Base-by-base conservation (phyloP, 257 asterid genomes). In the Thymus mandschuricus region DNA sequence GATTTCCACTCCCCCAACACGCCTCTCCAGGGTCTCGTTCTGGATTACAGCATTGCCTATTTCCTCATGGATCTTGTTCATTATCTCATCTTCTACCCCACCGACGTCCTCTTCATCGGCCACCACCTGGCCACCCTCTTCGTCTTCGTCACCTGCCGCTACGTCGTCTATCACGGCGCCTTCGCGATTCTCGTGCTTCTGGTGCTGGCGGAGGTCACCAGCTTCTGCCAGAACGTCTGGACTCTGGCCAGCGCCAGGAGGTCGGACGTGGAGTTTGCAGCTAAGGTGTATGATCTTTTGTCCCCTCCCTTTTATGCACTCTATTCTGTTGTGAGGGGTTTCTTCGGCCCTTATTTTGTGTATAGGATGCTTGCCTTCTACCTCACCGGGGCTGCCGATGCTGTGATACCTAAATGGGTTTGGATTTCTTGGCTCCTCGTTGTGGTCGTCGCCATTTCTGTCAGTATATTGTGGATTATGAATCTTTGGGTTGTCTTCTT, bases 201-300 rank as follows among this genome's bases (percentile, higher is more conserved):
- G 75, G 72, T 86, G 31, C 73, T 94, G 10, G 99, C 99, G 1
- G 99, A 94, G 84, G 90, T 86, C 10, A 94, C 99, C 7, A 94
- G 99, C 80, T 76, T 91, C 35, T 87, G 91, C 70, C 99, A 94
- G 89, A 91, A 94, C 34, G 78, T 85, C 3, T 94, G 99, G 99
- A 94, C 99, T 0, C 81, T 94, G 1, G 89, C 99, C 1, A 72
- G 80, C n/a, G 87, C 87, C 0, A 81, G 97, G 75, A 80, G 84
- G 61, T 66, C 81, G 27, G 99, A 94, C 72, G 64, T 50, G 38
- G 76, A 80, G 5, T 68, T 87, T 29, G 97, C 99, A 1, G 97
- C 88, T 3, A 83, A 79, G 66, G 75, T 87, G 63, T 88, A 77
- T 66, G 81, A 38, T 12, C 4, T 82, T 6, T 43, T 94, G 87